Conservation (phyloP, 768 basidiomycete species). For the Naganishia antarctica region DNA sequence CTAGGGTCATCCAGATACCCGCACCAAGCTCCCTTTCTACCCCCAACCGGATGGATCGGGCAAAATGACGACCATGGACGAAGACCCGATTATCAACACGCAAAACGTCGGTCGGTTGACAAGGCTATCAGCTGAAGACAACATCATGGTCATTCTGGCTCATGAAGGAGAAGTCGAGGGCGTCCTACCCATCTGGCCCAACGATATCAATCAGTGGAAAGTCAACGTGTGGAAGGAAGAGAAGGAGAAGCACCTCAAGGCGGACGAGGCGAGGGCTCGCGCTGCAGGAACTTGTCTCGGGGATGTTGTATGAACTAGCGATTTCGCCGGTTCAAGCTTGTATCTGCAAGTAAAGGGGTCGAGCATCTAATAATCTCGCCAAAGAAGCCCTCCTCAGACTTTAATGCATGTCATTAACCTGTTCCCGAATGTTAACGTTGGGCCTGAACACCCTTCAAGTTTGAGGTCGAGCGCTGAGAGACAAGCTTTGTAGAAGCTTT, state of each 20-base stretch:
- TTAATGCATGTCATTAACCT: too few relatives aligned
- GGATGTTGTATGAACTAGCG: not conserved
- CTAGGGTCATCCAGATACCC: not conserved
- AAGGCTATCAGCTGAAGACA: slow-evolving; percentile 33
- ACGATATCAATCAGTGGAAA: slow-evolving; percentile 30
- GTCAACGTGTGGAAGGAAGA: slow-evolving; percentile 33
- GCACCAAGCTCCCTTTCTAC: slow-evolving; percentile 28
- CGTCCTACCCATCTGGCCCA: slow-evolving; percentile 28
- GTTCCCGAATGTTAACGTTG: too few relatives aligned
- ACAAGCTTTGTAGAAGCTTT: too few relatives aligned
- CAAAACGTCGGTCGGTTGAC: slow-evolving; percentile 32
- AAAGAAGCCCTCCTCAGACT: too few relatives aligned
- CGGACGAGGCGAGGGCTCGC: slow-evolving; percentile 58
- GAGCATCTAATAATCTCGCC: too few relatives aligned
- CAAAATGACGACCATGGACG: slow-evolving; percentile 27
- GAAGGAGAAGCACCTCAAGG: slow-evolving; percentile 53
- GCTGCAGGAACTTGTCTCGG: slow-evolving; percentile 30
- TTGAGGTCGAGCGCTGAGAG: too few relatives aligned
- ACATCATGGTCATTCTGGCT: slow-evolving; percentile 38
- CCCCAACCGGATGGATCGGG: slow-evolving; percentile 21
- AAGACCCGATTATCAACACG: slow-evolving; percentile 25
- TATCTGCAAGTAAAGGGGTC: not conserved
- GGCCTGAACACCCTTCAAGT: too few relatives aligned
- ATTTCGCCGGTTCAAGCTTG: not conserved
- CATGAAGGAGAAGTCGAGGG: slow-evolving; percentile 34